These are phyloP conservation scores for Fusarium lateritium DNA, from an alignment of 2,329 filamentous ascomycete species.

Conservation along the genomic window DNA sequence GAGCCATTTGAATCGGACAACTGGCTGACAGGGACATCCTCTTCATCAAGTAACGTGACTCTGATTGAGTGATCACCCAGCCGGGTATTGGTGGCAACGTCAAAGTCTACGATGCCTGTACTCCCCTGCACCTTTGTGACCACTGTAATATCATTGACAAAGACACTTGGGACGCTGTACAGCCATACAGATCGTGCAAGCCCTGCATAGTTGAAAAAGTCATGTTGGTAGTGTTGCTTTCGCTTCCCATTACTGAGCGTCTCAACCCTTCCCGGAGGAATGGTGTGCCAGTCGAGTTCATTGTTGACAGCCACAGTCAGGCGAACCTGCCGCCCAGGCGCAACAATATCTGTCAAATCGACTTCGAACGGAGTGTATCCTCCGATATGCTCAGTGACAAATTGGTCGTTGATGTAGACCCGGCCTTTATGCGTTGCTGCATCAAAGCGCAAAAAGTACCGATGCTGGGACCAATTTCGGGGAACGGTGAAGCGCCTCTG, in stretches of 20 bases:
- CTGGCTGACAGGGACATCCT: not conserved
- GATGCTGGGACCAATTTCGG: constrained; percentile 5
- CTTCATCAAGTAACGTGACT: constrained; percentile 15
- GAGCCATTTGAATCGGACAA: not conserved
- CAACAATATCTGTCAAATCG: constrained; percentile 12
- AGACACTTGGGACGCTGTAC: constrained; percentile 9
- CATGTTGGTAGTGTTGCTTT: constrained; percentile 37
- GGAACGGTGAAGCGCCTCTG: constrained; percentile 22
- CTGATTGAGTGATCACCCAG: not conserved
- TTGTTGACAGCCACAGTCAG: constrained; percentile 31
- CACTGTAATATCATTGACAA: constrained; percentile 17
- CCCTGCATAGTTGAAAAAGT: constrained; percentile 35
- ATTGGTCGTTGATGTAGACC: constrained; percentile 28
- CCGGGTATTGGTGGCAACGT: not conserved
- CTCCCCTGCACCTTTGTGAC: constrained; percentile 13
- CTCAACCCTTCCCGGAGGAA: constrained; percentile 26
- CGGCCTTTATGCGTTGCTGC: constrained; percentile 26
- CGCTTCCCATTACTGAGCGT: constrained; percentile 12
- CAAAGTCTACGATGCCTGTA: constrained; percentile 14
- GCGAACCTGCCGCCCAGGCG: constrained; percentile 14
- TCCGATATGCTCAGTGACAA: constrained; percentile 28
- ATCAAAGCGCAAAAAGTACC: constrained; percentile 23
- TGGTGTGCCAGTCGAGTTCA: constrained; percentile 27
- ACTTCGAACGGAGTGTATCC: constrained; percentile 30
- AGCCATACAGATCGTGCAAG: constrained; percentile 24